These are phyloP conservation scores for Allium fistulosum DNA, from an alignment of 106 monocot species.

Conservation along the genomic window DNA sequence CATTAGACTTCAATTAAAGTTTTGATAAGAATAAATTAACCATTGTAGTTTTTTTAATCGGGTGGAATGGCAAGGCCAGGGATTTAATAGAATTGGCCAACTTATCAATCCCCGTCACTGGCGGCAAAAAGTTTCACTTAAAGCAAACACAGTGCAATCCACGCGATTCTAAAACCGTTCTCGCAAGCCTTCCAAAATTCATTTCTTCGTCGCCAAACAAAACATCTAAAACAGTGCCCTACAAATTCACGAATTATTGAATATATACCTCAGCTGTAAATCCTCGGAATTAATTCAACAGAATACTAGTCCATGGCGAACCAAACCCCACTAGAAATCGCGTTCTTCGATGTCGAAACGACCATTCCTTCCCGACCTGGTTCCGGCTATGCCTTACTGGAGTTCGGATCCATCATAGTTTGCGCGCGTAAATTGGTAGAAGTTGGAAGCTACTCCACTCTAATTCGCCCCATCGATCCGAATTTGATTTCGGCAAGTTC, in stretches of 20 bases:
- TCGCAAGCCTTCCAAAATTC: neutral
- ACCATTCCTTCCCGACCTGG: slow-evolving; percentile 51
- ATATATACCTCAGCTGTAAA: too few species aligned
- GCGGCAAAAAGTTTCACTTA: too few species aligned
- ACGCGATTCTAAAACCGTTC: slow-evolving; percentile 4
- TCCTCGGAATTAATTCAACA: too few species aligned
- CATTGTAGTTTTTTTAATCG: too few species aligned
- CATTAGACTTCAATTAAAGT: too few species aligned
- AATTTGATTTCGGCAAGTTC: slow-evolving; percentile 51
- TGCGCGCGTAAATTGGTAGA: slow-evolving; percentile 64
- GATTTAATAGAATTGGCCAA: too few species aligned
- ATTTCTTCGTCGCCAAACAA: neutral
- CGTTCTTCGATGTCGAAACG: slow-evolving; percentile 96
- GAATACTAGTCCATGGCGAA: too few species aligned
- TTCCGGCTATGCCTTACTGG: slow-evolving; percentile 64
- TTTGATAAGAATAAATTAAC: too few species aligned
- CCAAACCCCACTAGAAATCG: slow-evolving; percentile 36
- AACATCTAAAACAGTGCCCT: neutral
- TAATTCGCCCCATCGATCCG: slow-evolving; percentile 52
- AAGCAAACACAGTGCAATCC: neutral
- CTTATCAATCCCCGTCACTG: too few species aligned
- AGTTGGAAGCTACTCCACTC: slow-evolving; percentile 69
- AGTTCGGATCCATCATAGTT: slow-evolving; percentile 83
- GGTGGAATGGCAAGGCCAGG: too few species aligned
- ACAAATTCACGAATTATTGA: neutral